A percentile compares a stretch with the other conserved stretches of the same genome.
Conservation (phyloP, 2,329 filamentous ascomycete species). For the Colletotrichum spinosum region DNA sequence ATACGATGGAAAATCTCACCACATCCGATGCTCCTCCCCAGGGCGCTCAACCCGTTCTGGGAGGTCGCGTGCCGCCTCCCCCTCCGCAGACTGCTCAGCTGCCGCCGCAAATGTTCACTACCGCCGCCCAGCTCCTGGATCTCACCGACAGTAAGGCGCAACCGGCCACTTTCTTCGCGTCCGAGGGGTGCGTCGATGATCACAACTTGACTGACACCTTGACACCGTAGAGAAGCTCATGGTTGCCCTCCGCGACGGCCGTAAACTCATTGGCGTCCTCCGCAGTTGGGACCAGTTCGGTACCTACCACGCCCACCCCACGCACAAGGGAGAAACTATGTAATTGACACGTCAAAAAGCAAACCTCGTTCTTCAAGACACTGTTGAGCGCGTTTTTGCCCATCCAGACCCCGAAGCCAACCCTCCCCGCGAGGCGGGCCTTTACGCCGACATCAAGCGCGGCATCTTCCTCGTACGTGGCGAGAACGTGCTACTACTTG, state of each 20-base stretch:
- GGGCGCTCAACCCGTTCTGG: slow-evolving; percentile 47
- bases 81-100: slow-evolving; percentile 66
- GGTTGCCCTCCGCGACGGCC: slow-evolving; percentile 89
- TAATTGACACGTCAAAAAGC: slow-evolving; percentile 63
- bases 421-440: slow-evolving; percentile 51
- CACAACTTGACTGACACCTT: slow-evolving; percentile 23
- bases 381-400: slow-evolving; percentile 85
- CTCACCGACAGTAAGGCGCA: slow-evolving; percentile 89
- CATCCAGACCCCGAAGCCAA: slow-evolving; percentile 53
- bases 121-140: slow-evolving; percentile 93
- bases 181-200: neutral
- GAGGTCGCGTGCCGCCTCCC: slow-evolving; percentile 50
- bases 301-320: slow-evolving; percentile 55
- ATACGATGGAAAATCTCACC: slow-evolving; percentile 64
- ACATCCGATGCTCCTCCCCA: slow-evolving; percentile 61
- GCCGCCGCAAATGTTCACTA: slow-evolving; percentile 98
- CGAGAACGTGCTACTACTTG: slow-evolving; percentile 95
- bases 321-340: neutral
- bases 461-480: slow-evolving; percentile 93
- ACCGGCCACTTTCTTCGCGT: slow-evolving; percentile 41
- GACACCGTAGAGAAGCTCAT: slow-evolving; percentile 85
- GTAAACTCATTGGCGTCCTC: slow-evolving; percentile 92
- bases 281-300: slow-evolving; percentile 98
- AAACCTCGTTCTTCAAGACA: slow-evolving; percentile 94
- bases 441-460: slow-evolving; percentile 87